A percentile compares a stretch with the other conserved stretches of the same genome.
These are phyloP conservation scores for Helichrysum umbraculigerum DNA, from an alignment of 129 eudicot genomes.

Conservation along the genomic window DNA sequence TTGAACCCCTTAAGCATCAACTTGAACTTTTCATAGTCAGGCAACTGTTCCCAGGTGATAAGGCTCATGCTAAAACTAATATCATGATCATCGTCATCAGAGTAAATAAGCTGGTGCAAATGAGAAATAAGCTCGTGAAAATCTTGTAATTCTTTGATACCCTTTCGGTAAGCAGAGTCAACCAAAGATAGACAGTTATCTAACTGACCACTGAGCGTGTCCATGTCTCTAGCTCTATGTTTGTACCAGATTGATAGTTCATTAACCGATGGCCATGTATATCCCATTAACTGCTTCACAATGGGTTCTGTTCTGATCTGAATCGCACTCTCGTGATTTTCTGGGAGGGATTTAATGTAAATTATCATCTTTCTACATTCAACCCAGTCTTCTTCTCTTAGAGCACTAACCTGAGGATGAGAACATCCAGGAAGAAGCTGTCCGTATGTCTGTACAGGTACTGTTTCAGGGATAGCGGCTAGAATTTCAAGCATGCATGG, in stretches of 20 bases:
- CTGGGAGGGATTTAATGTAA: conserved; percentile 43
- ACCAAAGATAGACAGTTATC: conserved; percentile 74
- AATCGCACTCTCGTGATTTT: conserved; percentile 38
- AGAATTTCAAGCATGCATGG: conserved; percentile 78
- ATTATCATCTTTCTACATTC: conserved; percentile 67
- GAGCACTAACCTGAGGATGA: conserved; percentile 55
- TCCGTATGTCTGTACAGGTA: conserved; percentile 79
- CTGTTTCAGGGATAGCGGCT: conserved; percentile 94
- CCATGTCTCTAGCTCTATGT: conserved; percentile 83
- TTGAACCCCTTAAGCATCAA: conserved; percentile 68
- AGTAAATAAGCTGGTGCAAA: conserved; percentile 80
- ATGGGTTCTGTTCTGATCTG: conserved; percentile 77
- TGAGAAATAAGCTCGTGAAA: conserved; percentile 62
- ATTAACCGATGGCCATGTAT: conserved; percentile 69
- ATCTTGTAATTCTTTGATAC: conserved; percentile 59
- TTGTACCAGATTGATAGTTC: conserved; percentile 82
- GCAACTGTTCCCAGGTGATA: conserved; percentile 67
- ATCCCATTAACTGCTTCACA: conserved; percentile 45
- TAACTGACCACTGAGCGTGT: conserved; percentile 83
- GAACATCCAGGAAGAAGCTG: conserved; percentile 87
- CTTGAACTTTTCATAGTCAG: conserved; percentile 89
- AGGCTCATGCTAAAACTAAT: conserved; percentile 58
- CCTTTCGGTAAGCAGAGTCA: conserved; percentile 77
- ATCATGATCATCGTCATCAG: conserved; percentile 57
- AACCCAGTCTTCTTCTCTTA: conserved; percentile 96